Percentiles rank a stretch among this genome's conserved stretches.
phyloP scores from a whole-genome alignment of 176 grass and related monocot genomes.

The Ananas comosus region DNA sequence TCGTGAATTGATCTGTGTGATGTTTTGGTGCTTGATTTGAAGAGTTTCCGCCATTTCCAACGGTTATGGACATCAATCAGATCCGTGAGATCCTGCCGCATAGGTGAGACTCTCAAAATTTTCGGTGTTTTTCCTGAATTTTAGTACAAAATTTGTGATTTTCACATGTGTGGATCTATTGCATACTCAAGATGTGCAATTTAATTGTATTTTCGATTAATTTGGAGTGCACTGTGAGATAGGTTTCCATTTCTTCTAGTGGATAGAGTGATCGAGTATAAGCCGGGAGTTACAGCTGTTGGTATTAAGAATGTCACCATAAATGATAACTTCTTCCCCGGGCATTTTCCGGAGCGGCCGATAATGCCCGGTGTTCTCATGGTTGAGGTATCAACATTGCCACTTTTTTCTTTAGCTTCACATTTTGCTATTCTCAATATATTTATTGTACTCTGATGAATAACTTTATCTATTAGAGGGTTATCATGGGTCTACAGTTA shows the following conservation, averaged over 20 bases:
- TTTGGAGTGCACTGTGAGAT: background rate
- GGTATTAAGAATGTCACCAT: slow-evolving; percentile 87
- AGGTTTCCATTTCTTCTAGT: slow-evolving; percentile 85
- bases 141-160: background rate
- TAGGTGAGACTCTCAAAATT: slow-evolving; percentile 23
- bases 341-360: slow-evolving; percentile 56
- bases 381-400: slow-evolving; percentile 20
- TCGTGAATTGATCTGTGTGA: slow-evolving; percentile 10
- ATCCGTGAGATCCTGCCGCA: slow-evolving; percentile 44
- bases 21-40: slow-evolving; percentile 4
- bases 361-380: slow-evolving; percentile 85
- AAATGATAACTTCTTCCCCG: slow-evolving; percentile 90
- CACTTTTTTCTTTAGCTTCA: slow-evolving; percentile 7
- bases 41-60: slow-evolving; percentile 40
- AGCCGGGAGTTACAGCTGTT: slow-evolving; percentile 38
- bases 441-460: background rate
- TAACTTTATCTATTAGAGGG: no score
- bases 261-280: slow-evolving; percentile 90
- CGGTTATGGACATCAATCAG: slow-evolving; percentile 46
- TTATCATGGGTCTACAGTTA: no score
- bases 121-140: background rate
- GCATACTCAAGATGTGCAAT: background rate
- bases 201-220: background rate
- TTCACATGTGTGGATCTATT: background rate
- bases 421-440: slow-evolving; percentile 15